These are phyloP conservation scores for Aquanectria penicillioides DNA, from an alignment of 2,329 filamentous ascomycete species.

Conservation along the genomic window DNA sequence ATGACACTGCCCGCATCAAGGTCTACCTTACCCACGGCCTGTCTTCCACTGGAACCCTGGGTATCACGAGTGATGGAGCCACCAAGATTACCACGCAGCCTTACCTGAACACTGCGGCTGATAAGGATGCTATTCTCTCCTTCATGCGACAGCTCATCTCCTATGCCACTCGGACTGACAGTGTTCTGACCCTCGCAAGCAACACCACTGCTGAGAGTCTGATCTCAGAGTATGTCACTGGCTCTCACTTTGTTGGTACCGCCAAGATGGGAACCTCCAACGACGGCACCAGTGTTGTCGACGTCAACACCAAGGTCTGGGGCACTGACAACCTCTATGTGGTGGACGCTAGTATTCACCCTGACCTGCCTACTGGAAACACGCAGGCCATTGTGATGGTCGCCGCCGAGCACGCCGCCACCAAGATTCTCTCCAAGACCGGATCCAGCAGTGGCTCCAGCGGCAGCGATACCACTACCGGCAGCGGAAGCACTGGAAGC, in stretches of 20 bases:
- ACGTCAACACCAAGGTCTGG: conserved; percentile 71
- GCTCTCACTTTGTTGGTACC: conserved; percentile 66
- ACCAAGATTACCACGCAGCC: conserved; percentile 54
- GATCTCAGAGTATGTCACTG: conserved; percentile 61
- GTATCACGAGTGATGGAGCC: conserved; percentile 50
- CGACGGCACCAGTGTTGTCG: conserved; percentile 69
- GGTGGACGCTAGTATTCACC: conserved; percentile 75
- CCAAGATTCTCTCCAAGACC: conserved; percentile 28
- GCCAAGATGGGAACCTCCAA: conserved; percentile 67
- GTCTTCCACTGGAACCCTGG: conserved; percentile 56
- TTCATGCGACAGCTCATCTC: conserved; percentile 71
- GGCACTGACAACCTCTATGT: conserved; percentile 76
- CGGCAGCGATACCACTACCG: neutral
- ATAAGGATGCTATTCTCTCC: conserved; percentile 56
- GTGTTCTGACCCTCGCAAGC: conserved; percentile 61
- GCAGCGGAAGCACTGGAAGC: neutral
- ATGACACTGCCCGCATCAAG: conserved; percentile 56
- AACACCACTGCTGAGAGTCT: conserved; percentile 60
- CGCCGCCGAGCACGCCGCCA: conserved; percentile 68
- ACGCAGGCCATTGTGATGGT: conserved; percentile 73
- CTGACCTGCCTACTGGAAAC: conserved; percentile 75
- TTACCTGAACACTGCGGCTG: conserved; percentile 46
- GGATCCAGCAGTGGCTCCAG: neutral
- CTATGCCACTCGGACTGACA: conserved; percentile 68
- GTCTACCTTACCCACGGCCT: conserved; percentile 62